Conservation (phyloP, 2,329 filamentous ascomycete genomes). For the Trichothecium sympodiale region DNA sequence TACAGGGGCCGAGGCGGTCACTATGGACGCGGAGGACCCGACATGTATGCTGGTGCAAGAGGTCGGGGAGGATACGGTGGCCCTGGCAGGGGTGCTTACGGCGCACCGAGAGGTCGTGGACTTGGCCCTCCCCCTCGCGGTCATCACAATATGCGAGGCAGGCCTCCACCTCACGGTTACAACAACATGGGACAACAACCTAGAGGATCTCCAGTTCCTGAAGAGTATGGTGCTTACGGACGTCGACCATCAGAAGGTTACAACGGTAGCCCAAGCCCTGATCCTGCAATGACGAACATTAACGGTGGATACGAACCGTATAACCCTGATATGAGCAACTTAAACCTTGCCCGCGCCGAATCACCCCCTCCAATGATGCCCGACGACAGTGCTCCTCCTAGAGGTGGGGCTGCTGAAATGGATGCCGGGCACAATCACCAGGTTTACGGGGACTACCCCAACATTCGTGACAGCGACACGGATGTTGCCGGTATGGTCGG, state of each 20-base stretch:
- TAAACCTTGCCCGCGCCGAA: slow-evolving; percentile 45
- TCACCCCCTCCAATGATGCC: slow-evolving; percentile 51
- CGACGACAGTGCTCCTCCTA: slow-evolving; percentile 21
- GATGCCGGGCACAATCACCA: slow-evolving; percentile 36
- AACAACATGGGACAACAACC: slow-evolving; percentile 24
- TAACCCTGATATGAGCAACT: slow-evolving; percentile 22
- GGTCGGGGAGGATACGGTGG: slow-evolving; percentile 32
- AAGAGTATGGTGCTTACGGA: slow-evolving; percentile 27
- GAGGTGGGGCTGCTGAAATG: slow-evolving; percentile 70
- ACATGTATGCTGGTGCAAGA: slow-evolving; percentile 31
- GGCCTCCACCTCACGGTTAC: slow-evolving; percentile 30
- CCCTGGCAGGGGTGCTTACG: slow-evolving; percentile 32
- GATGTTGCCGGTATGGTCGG: slow-evolving; percentile 67
- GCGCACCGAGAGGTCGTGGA: slow-evolving; percentile 22
- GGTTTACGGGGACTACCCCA: slow-evolving; percentile 28
- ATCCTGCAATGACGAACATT: slow-evolving; percentile 25
- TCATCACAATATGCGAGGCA: slow-evolving; percentile 20
- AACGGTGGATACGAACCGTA: slow-evolving; percentile 31
- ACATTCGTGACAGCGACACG: slow-evolving; percentile 51
- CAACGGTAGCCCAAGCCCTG: slow-evolving; percentile 14
- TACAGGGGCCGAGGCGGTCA: slow-evolving; percentile 34
- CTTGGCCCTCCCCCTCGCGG: slow-evolving; percentile 17
- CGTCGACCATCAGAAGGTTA: slow-evolving; percentile 22
- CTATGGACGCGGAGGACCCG: slow-evolving; percentile 35
- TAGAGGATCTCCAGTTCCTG: slow-evolving; percentile 23